These are phyloP conservation scores for Pyrenophora tritici-repentis DNA, from an alignment of 2,329 filamentous ascomycete species.

Conservation along the genomic window DNA sequence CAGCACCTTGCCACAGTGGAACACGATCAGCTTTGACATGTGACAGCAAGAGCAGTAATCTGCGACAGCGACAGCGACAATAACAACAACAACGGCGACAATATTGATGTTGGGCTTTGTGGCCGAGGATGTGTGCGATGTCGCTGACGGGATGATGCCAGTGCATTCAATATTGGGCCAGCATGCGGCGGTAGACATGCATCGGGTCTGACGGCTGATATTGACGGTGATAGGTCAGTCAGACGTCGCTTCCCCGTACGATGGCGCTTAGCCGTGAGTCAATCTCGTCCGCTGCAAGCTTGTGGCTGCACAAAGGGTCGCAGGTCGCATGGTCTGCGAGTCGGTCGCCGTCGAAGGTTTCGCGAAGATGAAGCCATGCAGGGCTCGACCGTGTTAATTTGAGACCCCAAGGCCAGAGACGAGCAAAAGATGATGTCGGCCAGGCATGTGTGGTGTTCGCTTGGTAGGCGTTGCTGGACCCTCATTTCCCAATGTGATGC, in stretches of 20 bases:
- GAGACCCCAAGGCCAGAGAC: background rate
- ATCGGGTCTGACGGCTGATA: slow-evolving; percentile 21
- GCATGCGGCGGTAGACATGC: slow-evolving; percentile 34
- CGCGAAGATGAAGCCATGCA: slow-evolving; percentile 13
- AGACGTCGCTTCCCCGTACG: slow-evolving; percentile 26
- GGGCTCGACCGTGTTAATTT: slow-evolving; percentile 3
- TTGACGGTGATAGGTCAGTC: slow-evolving; percentile 34
- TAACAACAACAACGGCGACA: background rate
- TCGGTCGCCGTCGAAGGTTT: slow-evolving; percentile 14
- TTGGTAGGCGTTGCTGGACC: slow-evolving; percentile 6
- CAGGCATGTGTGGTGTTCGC: no score
- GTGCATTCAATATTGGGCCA: slow-evolving; percentile 14
- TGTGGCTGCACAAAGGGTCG: slow-evolving; percentile 33
- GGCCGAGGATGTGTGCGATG: slow-evolving; percentile 17
- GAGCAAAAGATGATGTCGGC: background rate
- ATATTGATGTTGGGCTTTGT: slow-evolving; percentile 4
- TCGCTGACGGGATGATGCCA: slow-evolving; percentile 23
- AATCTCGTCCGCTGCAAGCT: slow-evolving; percentile 10
- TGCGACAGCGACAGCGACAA: slow-evolving; percentile 8
- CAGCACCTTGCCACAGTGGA: slow-evolving; percentile 33
- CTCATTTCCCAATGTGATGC: slow-evolving; percentile 17
- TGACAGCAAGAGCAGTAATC: slow-evolving; percentile 24
- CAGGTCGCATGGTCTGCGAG: slow-evolving; percentile 20
- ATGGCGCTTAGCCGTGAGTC: slow-evolving; percentile 30
- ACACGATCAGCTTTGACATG: slow-evolving; percentile 32